Conservation (phyloP, 371 early-diverging fungal genomes). For the Zychaea mexicana region DNA sequence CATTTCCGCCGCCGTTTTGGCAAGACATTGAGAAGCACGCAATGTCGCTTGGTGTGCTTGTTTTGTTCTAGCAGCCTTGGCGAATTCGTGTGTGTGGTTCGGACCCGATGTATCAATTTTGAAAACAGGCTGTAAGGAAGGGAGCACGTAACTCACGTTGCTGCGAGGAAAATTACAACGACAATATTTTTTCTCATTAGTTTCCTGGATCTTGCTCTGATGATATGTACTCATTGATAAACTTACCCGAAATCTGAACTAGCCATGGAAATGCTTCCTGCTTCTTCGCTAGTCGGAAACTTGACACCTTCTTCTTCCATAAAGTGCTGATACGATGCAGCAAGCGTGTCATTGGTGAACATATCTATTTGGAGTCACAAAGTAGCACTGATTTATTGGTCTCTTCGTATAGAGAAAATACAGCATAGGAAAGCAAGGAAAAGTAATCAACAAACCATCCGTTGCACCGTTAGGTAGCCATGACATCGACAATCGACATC, state of each 20-base stretch:
- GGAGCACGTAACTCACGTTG: background rate
- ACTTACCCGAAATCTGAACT: conserved; percentile 80
- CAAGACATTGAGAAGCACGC: conserved; percentile 3
- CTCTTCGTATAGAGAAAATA: conserved; percentile 24
- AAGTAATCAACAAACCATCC: conserved; percentile 54
- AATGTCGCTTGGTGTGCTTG: conserved; percentile 62
- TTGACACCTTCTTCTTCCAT: conserved; percentile 49
- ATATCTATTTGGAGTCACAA: conserved; percentile 29
- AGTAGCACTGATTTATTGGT: conserved; percentile 1
- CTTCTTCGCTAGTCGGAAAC: conserved; percentile 36
- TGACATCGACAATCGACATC: conserved; percentile 60
- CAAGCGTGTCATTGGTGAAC: conserved; percentile 58
- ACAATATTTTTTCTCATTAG: too few species aligned
- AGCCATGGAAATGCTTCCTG: conserved; percentile 33
- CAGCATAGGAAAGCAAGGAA: background rate
- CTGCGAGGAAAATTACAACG: too few species aligned
- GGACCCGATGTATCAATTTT: background rate
- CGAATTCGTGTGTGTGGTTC: conserved; percentile 65
- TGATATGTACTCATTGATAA: conserved; percentile 43
- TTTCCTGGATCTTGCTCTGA: too few species aligned
- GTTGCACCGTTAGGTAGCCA: conserved; percentile 73
- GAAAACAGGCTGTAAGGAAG: conserved; percentile 1
- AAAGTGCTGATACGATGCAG: conserved; percentile 51
- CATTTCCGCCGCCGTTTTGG: conserved; percentile 13
- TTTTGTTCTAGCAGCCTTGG: conserved; percentile 55